Percentiles rank a stretch among this genome's conserved stretches.
Conservation (phyloP, 2,329 filamentous ascomycete species). For the Fusarium secorum region DNA sequence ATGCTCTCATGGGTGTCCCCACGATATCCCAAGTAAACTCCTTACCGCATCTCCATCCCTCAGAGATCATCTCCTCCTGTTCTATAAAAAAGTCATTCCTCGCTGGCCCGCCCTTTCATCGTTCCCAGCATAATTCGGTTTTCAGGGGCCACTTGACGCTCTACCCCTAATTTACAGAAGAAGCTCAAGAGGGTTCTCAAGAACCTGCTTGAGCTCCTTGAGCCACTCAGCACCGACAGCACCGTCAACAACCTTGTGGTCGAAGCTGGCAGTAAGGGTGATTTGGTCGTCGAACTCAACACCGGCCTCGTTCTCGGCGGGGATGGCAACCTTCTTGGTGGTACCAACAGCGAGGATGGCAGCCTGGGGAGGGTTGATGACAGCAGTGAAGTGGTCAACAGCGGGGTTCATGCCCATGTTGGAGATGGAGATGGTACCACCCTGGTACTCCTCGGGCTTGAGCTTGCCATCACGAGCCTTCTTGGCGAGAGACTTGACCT, state of each 20-base stretch:
- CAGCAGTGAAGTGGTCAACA: constrained; percentile 95
- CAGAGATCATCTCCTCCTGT: constrained; percentile 23
- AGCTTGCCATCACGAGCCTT: constrained; percentile 96
- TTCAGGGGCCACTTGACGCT: neutral
- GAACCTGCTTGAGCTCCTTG: constrained; percentile 93
- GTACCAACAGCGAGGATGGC: constrained; percentile 95
- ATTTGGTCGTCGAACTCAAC: constrained; percentile 98
- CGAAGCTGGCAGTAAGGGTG: constrained; percentile 91
- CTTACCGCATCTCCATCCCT: constrained; percentile 17
- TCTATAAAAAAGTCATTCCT: constrained; percentile 40
- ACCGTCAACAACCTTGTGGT: constrained; percentile 98
- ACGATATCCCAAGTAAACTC: constrained; percentile 23
- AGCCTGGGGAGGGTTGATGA: constrained; percentile 98
- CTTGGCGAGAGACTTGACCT: constrained; percentile 97
- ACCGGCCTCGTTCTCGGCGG: constrained; percentile 77
- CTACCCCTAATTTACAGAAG: constrained; percentile 70
- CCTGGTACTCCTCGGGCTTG: constrained; percentile 99
- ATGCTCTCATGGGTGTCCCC: constrained; percentile 8
- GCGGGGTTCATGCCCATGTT: constrained; percentile 99
- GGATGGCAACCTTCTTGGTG: constrained; percentile 93
- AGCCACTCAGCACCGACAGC: constrained; percentile 97
- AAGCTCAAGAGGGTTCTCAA: constrained; percentile 96
- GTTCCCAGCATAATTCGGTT: neutral
- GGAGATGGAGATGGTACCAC: constrained; percentile 97
- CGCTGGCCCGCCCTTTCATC: constrained; percentile 16